A percentile compares a stretch with the other conserved stretches of the same genome.
Evolutionary conservation across 805 yeast genomes (phyloP).

Genomic region (Hanseniaspora occidentalis): DNA sequence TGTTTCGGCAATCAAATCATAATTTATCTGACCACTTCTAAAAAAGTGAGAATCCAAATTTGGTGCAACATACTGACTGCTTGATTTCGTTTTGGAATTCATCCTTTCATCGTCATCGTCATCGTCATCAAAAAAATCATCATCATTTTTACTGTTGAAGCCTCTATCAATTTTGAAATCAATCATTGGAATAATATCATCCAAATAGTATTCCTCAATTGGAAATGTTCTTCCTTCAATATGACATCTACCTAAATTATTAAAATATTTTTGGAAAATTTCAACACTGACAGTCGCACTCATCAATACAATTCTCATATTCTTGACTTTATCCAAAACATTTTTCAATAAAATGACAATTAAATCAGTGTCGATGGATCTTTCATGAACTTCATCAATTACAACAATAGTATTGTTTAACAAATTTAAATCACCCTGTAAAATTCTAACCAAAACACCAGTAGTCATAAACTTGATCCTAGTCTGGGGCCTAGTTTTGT

Average conservation of each 20-base stretch:
- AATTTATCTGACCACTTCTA: constrained; percentile 56
- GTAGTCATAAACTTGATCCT: constrained; percentile 83
- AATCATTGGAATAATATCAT: constrained; percentile 43
- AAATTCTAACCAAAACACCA: constrained; percentile 79
- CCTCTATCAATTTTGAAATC: constrained; percentile 36
- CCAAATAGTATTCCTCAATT: constrained; percentile 63
- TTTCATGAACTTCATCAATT: constrained; percentile 93
- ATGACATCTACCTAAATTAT: constrained; percentile 50
- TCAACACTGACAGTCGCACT: constrained; percentile 81
- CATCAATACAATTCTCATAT: constrained; percentile 69
- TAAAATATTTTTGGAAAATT: constrained; percentile 57
- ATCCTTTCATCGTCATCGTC: constrained; percentile 12
- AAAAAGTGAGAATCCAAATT: constrained; percentile 56
- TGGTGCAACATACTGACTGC: constrained; percentile 37
- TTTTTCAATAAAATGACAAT: constrained; percentile 64
- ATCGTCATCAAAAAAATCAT: constrained; percentile 10
- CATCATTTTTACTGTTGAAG: constrained; percentile 3
- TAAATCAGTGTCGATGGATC: constrained; percentile 85
- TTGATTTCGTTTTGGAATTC: constrained; percentile 1
- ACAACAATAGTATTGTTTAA: constrained; percentile 53
- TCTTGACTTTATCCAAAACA: constrained; percentile 32
- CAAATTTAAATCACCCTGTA: constrained; percentile 39
- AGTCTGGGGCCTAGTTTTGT: constrained; percentile 46
- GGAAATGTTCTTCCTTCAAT: constrained; percentile 94
- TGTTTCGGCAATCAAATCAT: constrained; percentile 51